Evolutionary conservation across 78 protist genomes (phyloP).

Genomic region (Andalucia godoyi): DNA sequence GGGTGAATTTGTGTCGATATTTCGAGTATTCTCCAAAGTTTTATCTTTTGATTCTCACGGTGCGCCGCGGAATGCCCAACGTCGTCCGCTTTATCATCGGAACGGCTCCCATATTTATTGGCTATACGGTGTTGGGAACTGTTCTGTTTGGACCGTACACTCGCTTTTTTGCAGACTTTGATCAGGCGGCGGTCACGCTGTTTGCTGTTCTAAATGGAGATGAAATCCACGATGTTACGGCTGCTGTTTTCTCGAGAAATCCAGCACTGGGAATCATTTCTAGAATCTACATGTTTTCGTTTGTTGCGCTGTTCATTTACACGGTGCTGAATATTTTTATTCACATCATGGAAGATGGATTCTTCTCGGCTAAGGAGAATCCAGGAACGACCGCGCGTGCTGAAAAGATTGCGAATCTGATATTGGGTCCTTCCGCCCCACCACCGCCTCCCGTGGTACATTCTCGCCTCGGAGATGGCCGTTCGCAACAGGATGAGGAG

Average conservation of each 20-base stretch:
- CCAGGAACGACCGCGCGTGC: no score
- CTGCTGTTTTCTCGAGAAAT: background rate
- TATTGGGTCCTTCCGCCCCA: no score
- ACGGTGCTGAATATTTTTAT: conserved; percentile 22
- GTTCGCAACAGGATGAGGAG: no score
- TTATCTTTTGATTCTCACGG: conserved; percentile 1
- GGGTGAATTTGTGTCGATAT: no score
- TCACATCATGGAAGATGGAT: conserved; percentile 25
- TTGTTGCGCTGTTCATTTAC: conserved; percentile 23
- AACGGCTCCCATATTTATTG: conserved; percentile 12
- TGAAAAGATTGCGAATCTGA: no score
- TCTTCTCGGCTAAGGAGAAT: no score
- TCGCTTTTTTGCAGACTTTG: background rate
- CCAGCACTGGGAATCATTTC: background rate
- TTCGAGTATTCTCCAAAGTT: background rate
- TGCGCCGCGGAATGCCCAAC: background rate
- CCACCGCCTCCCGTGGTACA: no score
- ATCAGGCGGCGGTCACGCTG: conserved; percentile 10
- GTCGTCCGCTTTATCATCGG: conserved; percentile 5
- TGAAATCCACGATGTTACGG: conserved; percentile 1
- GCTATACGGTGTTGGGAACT: conserved; percentile 14
- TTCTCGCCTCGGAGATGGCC: no score
- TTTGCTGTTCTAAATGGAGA: conserved; percentile 35
- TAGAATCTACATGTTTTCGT: conserved; percentile 7
- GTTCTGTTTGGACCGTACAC: conserved; percentile 3